Evolutionary conservation across 345 rosid species (phyloP).

Genomic region (Murraya paniculata): DNA sequence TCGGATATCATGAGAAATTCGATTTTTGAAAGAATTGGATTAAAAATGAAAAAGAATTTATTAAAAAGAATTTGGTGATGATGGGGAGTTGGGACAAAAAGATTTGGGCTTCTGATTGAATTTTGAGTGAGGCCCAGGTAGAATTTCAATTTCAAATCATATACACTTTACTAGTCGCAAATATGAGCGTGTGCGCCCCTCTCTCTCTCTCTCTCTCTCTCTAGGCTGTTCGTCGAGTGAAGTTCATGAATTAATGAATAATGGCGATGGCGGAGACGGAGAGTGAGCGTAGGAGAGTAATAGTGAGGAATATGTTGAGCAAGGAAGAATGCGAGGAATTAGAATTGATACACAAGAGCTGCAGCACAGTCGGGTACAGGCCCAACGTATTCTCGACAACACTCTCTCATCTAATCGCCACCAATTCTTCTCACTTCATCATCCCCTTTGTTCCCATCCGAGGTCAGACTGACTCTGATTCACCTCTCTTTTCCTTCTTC

Average conservation of each 20-base stretch:
- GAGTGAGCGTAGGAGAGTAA: not conserved
- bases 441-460: constrained; percentile 76
- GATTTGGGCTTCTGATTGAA: too few relatives aligned
- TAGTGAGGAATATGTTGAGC: not conserved
- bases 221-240: too few relatives aligned
- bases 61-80: too few relatives aligned
- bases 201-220: too few relatives aligned
- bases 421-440: constrained; percentile 64
- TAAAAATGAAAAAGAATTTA: too few relatives aligned
- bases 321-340: constrained; percentile 48
- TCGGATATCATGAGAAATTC: too few relatives aligned
- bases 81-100: too few relatives aligned
- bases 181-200: rapidly evolving
- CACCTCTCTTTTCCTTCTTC: not conserved
- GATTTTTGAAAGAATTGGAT: too few relatives aligned
- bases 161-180: too few relatives aligned
- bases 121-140: too few relatives aligned
- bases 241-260: too few relatives aligned
- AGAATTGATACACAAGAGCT: constrained; percentile 82
- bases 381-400: constrained; percentile 89
- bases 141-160: too few relatives aligned
- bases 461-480: constrained; percentile 29
- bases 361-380: constrained; percentile 79
- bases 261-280: not conserved
- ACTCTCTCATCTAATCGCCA: constrained; percentile 87